Evolutionary conservation across 2,329 filamentous ascomycete species (phyloP).

Genomic region (Fusarium clavum): DNA sequence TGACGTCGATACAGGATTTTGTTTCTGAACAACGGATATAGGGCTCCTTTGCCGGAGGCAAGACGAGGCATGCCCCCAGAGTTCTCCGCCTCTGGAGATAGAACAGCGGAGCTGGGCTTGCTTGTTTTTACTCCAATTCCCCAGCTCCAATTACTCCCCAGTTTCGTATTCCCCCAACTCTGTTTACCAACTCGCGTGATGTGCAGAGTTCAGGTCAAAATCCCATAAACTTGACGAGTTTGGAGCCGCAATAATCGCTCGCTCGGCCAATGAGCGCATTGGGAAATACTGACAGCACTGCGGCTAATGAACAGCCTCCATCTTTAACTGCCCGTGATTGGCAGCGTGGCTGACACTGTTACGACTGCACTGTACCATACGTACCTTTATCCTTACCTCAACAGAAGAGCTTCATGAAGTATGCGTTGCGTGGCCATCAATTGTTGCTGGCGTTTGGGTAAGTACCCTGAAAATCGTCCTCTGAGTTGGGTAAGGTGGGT

Average conservation of each 20-base stretch:
- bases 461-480: slow-evolving; percentile 36
- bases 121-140: slow-evolving; percentile 19
- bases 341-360: slow-evolving; percentile 24
- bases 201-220: slow-evolving; percentile 8
- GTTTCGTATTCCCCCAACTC: slow-evolving; percentile 4
- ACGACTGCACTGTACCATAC: not conserved
- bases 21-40: slow-evolving; percentile 1
- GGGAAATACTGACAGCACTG: slow-evolving; percentile 21
- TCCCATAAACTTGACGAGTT: slow-evolving; percentile 14
- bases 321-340: slow-evolving; percentile 35
- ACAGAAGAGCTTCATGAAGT: not conserved
- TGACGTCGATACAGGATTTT: slow-evolving; percentile 19
- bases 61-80: slow-evolving; percentile 16
- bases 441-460: slow-evolving; percentile 13
- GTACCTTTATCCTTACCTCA: slow-evolving; percentile 13
- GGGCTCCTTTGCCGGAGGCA: not conserved
- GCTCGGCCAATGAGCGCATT: slow-evolving; percentile 14
- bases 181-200: slow-evolving; percentile 1
- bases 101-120: slow-evolving; percentile 8
- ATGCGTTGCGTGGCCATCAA: slow-evolving; percentile 1
- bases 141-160: slow-evolving; percentile 10
- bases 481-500: slow-evolving; percentile 38
- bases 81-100: slow-evolving; percentile 17
- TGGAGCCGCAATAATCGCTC: slow-evolving; percentile 36
- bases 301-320: slow-evolving; percentile 15